A percentile compares a stretch with the other conserved stretches of the same genome.
phyloP scores from a whole-genome alignment of 129 eudicot genomes.

The Centrapalus pauciflorus region DNA sequence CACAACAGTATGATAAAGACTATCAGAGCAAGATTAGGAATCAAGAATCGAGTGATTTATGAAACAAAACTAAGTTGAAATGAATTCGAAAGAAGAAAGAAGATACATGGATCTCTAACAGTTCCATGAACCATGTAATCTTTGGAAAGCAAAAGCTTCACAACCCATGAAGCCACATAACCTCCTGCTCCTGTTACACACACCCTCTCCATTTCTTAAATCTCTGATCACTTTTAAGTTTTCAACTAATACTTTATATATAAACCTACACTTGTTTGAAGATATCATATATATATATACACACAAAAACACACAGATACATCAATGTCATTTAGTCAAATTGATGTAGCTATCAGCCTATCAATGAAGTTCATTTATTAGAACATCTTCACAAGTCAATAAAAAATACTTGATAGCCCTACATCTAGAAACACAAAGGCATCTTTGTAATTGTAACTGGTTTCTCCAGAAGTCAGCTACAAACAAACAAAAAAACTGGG shows the following conservation, averaged over 20 bases:
- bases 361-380: background rate
- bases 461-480: background rate
- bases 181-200: constrained; percentile 52
- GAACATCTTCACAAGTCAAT: background rate
- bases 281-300: background rate
- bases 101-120: constrained; percentile 39
- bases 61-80: background rate
- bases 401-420: too few species aligned
- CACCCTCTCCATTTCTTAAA: constrained; percentile 27
- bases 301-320: background rate
- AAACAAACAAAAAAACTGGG: too few species aligned
- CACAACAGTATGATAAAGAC: background rate
- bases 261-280: background rate
- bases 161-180: constrained; percentile 42
- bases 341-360: too few species aligned
- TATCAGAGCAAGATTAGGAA: background rate
- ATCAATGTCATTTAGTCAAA: too few species aligned
- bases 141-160: constrained; percentile 37
- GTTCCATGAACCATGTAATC: constrained; percentile 42
- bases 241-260: background rate
- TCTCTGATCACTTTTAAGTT: background rate
- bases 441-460: background rate
- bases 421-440: too few species aligned
- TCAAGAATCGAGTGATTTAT: background rate
- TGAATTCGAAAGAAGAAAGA: background rate